phyloP scores from a whole-genome alignment of 176 grass and related monocot species.

The Sorghum bicolor region Sorghum_bicolor_NCBIv3 NC_012876.2:61279001-61279500 shows the following conservation, averaged over 20 bases:
- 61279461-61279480: not conserved
- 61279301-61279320: not conserved
- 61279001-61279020: too few species aligned
- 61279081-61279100: not conserved
- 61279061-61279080: slow-evolving; percentile 1
- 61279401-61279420: not conserved
- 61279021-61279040: too few species aligned
- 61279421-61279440: not conserved
- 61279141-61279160: not conserved
- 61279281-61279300: slow-evolving; percentile 4
- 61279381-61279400: not conserved
- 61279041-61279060: not conserved
- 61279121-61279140: slow-evolving; percentile 12
- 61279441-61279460: not conserved
- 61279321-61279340: too few species aligned
- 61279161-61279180: slow-evolving; percentile 9
- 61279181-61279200: not conserved
- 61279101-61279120: too few species aligned
- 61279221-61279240: not conserved
- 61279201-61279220: slow-evolving; percentile 17
- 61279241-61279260: not conserved
- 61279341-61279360: not conserved
- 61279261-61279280: not conserved
- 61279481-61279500: not conserved
- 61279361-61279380: not conserved